Conservation (phyloP, 192 early-diverging fungal genomes). For the Powellomyces hirtus region DNA sequence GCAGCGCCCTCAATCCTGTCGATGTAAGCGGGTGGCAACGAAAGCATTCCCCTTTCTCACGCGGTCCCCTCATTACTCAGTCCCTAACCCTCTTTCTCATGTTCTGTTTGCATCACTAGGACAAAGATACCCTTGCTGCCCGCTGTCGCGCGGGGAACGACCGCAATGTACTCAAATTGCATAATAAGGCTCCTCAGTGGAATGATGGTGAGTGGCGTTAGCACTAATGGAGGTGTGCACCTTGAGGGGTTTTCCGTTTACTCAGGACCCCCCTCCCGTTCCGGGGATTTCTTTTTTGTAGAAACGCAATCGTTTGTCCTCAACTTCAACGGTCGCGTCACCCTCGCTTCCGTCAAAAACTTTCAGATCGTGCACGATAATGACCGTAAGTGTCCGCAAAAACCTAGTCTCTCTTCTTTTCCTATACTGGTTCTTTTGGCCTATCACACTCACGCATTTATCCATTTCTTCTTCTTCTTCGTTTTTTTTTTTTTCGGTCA, state of each 20-base stretch:
- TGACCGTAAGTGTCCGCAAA: conserved; percentile 64
- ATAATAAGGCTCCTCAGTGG: conserved; percentile 95
- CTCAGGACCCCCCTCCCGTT: not conserved
- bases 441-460: too few species aligned
- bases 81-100: not conserved
- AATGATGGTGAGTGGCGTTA: conserved; percentile 62
- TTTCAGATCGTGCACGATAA: conserved; percentile 94
- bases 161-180: conserved; percentile 66
- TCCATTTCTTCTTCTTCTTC: not conserved
- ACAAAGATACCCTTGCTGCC: conserved; percentile 62
- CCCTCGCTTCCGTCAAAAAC: conserved; percentile 90
- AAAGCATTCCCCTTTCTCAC: not conserved
- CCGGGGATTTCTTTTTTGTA: conserved; percentile 21
- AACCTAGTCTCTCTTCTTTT: too few species aligned
- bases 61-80: not conserved
- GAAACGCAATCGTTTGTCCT: conserved; percentile 86
- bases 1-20: conserved; percentile 51
- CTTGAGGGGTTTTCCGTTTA: not conserved
- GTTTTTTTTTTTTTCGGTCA: not conserved
- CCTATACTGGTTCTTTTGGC: too few species aligned
- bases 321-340: conserved; percentile 91
- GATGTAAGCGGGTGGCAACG: conserved; percentile 35
- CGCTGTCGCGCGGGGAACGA: conserved; percentile 56
- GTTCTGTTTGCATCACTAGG: conserved; percentile 38
- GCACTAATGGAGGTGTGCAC: not conserved